These are phyloP conservation scores for Blumeriella jaapii DNA, from an alignment of 2,329 filamentous ascomycete genomes.

Conservation along the genomic window DNA sequence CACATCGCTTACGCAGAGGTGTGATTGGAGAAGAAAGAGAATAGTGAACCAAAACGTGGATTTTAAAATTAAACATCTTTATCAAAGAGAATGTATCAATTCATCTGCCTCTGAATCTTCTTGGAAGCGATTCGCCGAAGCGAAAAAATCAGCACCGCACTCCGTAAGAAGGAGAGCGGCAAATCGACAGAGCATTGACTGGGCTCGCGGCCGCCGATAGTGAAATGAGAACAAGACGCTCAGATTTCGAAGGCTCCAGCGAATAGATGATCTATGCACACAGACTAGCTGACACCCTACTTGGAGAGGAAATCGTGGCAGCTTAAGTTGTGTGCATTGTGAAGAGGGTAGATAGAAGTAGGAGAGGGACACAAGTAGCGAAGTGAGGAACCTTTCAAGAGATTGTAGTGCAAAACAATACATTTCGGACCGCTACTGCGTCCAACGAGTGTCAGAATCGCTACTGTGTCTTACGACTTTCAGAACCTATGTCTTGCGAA, in stretches of 20 bases:
- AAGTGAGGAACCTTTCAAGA: neutral
- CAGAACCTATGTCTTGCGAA: constrained; percentile 1
- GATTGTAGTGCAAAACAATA: too few species aligned
- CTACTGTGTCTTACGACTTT: constrained; percentile 15
- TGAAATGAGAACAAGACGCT: constrained; percentile 29
- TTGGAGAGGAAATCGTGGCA: constrained; percentile 65
- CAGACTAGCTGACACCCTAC: constrained; percentile 93
- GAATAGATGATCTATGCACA: constrained; percentile 62
- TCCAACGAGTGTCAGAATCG: neutral
- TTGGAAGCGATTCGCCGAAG: constrained; percentile 13
- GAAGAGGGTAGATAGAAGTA: neutral
- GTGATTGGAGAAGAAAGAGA: neutral
- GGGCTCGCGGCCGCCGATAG: constrained; percentile 23
- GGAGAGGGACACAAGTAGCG: neutral
- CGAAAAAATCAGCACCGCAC: constrained; percentile 18
- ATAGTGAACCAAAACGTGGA: neutral
- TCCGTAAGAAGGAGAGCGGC: constrained; percentile 18
- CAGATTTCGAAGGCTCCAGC: constrained; percentile 28
- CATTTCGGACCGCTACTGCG: too few species aligned
- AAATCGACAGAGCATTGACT: constrained; percentile 22
- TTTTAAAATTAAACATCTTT: neutral
- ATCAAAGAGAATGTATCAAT: constrained; percentile 21
- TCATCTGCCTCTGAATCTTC: constrained; percentile 16
- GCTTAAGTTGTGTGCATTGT: constrained; percentile 85
- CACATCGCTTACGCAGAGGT: constrained; percentile 17